Evolutionary conservation across 257 asterid species (phyloP).

Genomic region (Plantago ovata): DNA sequence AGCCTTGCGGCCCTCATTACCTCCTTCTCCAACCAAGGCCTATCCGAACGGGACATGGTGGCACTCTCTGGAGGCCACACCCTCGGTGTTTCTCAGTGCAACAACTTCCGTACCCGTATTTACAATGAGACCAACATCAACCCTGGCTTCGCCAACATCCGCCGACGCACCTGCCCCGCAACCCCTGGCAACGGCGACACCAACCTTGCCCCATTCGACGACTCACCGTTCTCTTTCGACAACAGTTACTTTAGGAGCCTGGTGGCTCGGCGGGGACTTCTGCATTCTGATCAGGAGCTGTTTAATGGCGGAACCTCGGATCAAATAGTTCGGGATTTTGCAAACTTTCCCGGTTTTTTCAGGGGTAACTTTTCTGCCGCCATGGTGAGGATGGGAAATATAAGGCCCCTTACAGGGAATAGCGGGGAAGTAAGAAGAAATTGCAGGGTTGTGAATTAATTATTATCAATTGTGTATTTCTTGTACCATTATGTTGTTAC

Average conservation of each 20-base stretch:
- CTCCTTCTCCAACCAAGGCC: conserved; percentile 39
- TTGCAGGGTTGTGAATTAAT: conserved; percentile 36
- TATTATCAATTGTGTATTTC: no score
- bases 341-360: conserved; percentile 22
- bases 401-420: conserved; percentile 58
- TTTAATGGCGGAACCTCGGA: conserved; percentile 64
- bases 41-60: conserved; percentile 51
- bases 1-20: conserved; percentile 44
- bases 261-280: conserved; percentile 39
- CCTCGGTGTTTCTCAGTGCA: conserved; percentile 58
- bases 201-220: conserved; percentile 42
- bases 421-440: conserved; percentile 55
- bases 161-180: conserved; percentile 43
- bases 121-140: conserved; percentile 64
- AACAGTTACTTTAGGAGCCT: conserved; percentile 45
- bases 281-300: conserved; percentile 68
- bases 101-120: conserved; percentile 40
- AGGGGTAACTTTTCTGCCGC: conserved; percentile 47
- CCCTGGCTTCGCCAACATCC: conserved; percentile 38
- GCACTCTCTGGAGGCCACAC: conserved; percentile 69
- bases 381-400: conserved; percentile 59
- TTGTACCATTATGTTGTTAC: no score
- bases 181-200: conserved; percentile 45
- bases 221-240: conserved; percentile 38
- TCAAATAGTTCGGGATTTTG: conserved; percentile 36